phyloP scores from a whole-genome alignment of 2,329 filamentous ascomycete species.

The Paramyrothecium roridum region DNA sequence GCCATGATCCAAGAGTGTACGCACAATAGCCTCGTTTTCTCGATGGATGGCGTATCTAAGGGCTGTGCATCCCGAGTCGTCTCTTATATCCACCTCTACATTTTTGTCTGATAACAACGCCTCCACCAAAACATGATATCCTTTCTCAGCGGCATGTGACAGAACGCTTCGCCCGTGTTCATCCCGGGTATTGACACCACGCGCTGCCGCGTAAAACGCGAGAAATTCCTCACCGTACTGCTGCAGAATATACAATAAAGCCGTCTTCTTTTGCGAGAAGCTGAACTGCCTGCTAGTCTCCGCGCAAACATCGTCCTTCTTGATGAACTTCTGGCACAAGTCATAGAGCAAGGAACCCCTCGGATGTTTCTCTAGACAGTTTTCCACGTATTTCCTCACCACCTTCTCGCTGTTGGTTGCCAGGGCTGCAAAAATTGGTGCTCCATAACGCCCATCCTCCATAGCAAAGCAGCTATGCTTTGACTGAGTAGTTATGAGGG shows the following conservation, averaged over 20 bases:
- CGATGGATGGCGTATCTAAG: conserved; percentile 1
- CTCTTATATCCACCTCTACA: neutral
- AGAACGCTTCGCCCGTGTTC: neutral
- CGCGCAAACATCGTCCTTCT: neutral
- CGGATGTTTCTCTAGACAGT: neutral
- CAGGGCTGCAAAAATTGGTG: conserved; percentile 10
- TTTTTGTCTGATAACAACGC: neutral
- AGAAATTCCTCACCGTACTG: conserved; percentile 55
- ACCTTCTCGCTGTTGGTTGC: conserved; percentile 1
- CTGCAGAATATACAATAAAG: conserved; percentile 14
- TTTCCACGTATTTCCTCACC: neutral
- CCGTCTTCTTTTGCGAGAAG: neutral
- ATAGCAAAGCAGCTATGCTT: accelerated
- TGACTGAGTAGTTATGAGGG: neutral
- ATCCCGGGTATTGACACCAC: neutral
- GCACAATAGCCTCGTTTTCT: neutral
- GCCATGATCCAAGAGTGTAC: neutral
- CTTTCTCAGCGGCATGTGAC: neutral
- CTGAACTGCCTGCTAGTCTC: conserved; percentile 1
- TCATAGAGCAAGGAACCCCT: neutral
- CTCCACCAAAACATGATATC: neutral
- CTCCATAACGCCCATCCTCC: conserved; percentile 1
- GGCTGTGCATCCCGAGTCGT: neutral
- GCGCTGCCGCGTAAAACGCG: neutral
- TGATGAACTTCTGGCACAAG: neutral